Evolutionary conservation across 768 basidiomycete species (phyloP), one percentile per base, ranked within the genome.

Genomic region (Leccinum barrowsii): DNA sequence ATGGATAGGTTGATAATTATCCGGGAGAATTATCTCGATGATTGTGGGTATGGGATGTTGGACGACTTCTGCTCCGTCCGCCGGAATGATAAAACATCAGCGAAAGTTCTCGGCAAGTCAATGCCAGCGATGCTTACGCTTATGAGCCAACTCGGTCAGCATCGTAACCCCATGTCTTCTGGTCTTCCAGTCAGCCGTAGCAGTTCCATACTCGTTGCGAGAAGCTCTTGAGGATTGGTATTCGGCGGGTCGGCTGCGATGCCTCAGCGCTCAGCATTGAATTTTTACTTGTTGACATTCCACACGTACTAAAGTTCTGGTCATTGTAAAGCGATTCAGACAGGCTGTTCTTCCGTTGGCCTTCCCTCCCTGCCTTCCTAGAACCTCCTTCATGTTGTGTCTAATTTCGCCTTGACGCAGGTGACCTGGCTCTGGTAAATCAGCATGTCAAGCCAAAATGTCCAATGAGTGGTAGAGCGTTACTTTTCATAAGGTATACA

Each of bases 281-380:
- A 24, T 4, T 1, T 4, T 11, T 30, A 7, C 10, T 17, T 7
- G 11, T 22, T 0, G 2, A n/a, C 22, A 35, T 26, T 4, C 44
- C 8, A 21, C 4, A 46, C 19, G 2, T 21, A 46, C 44, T 21
- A 22, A 11, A 46, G 49, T 69, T 58, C 26, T 63, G 65, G 4
- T 67, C 63, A 57, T 69, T 56, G 21, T 58, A 65, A 5, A 69
- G 60, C n/a, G 67, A 37, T 35, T 63, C 63, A n/a, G 67, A 67
- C 42, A 60, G 63, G 5, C 50, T 59, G 35, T 67, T 68, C 12
- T 56, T 60, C 8, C 59, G 17, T 24, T 58, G 44, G 0, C 62
- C 28, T 32, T 59, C 2, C 46, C 54, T 17, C 67, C 47, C 52
- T 70, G 67, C 32, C 4, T 22, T 11, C 57, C 50, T 13, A 69